Evolutionary conservation across 1,284 basidiomycete species (phyloP), one percentile per base, ranked within the genome.

Genomic region (Lentinus polychrous): DNA sequence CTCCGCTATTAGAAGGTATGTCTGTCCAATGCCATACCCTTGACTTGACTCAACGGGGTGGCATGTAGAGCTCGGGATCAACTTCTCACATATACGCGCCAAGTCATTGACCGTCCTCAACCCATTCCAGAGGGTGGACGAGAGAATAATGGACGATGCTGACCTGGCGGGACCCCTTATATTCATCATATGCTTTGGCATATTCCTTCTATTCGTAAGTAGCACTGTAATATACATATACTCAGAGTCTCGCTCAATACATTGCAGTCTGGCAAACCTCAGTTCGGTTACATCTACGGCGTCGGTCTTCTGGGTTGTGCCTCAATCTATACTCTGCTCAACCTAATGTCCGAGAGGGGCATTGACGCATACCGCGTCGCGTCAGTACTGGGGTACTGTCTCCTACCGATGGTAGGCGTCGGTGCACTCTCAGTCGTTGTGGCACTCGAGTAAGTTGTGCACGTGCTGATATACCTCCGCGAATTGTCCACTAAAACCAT

Each of bases 281-380:
- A 98, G 65, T 99, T 99, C 68, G 94, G 92, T 24, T 98, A 98
- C 68, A 98, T 99, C 56, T 99, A 99, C 66, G 96, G 96, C 44
- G 91, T 99, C 53, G 95, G 91, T 43, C 78, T 98, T 11, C 80
- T 99, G 57, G 96, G 96, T 46, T 93, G 90, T 2, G 77, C 83
- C n/a, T 93, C 93, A 33, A 88, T 99, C 62, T 99, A 99, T 74
- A 81, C 85, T 40, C 84, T 99, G 48, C 81, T 99, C 59, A 99
- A 99, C 65, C 78, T 98, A 56, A 99, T 99, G 96, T 92, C 91
- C 31, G 90, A 94, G 65, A 83, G 83, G 42, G 91, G 89, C 45
- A 98, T 99, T 57, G 95, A 99, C 63, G 91, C 94, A 14, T 97
- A 97, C 68, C 86, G 94, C 33, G 94, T 94, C 15, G 90, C 91